Percentiles rank a stretch among this genome's conserved stretches.
Evolutionary conservation across 495 filamentous ascomycete species (phyloP).

Genomic region (Xylaria castorea): DNA sequence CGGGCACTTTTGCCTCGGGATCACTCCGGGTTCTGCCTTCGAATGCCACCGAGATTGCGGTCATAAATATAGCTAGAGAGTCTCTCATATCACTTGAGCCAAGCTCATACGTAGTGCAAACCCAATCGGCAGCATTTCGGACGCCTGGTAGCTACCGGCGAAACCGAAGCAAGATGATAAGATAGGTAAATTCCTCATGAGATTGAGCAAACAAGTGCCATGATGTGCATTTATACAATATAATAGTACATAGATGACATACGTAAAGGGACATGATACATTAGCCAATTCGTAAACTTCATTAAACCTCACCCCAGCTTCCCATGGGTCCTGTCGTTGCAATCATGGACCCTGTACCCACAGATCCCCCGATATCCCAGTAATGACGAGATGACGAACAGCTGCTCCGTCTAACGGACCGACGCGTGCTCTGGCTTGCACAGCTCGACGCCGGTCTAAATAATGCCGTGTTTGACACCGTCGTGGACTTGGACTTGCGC

Average conservation of each 20-base stretch:
- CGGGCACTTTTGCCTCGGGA: constrained; percentile 31
- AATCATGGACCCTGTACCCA: constrained; percentile 74
- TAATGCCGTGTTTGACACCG: constrained; percentile 54
- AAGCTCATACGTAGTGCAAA: background rate
- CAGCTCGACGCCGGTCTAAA: constrained; percentile 70
- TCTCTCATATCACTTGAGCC: background rate
- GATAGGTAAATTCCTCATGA: constrained; percentile 6
- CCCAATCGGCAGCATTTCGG: constrained; percentile 21
- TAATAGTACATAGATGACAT: constrained; percentile 18
- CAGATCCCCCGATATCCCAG: constrained; percentile 84
- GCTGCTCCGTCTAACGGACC: constrained; percentile 63
- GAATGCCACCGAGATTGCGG: constrained; percentile 29
- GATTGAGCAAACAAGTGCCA: constrained; percentile 1
- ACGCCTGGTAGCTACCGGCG: background rate
- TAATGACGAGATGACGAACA: constrained; percentile 68
- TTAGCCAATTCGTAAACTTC: constrained; percentile 10
- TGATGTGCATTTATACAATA: constrained; percentile 14
- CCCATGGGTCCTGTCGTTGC: constrained; percentile 70
- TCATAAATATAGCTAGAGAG: constrained; percentile 19
- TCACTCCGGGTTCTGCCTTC: constrained; percentile 29
- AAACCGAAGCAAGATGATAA: background rate
- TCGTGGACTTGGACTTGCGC: constrained; percentile 58
- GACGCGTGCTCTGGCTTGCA: constrained; percentile 79
- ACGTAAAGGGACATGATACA: constrained; percentile 13
- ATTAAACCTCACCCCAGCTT: constrained; percentile 73